Base-by-base conservation (phyloP, 345 rosid species). In the Syzygium jambos region DNA sequence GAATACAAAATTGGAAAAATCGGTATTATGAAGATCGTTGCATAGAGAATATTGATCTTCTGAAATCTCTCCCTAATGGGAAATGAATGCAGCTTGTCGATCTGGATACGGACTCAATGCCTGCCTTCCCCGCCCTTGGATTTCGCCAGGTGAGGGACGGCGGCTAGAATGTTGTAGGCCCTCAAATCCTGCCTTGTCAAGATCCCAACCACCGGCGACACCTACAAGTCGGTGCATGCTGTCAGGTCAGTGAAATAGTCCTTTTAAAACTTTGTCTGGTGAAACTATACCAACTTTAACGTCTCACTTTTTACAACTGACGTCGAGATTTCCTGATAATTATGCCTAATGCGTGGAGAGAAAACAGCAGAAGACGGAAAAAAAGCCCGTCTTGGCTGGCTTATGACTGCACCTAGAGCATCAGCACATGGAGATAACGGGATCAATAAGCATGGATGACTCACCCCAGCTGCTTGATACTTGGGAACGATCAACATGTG, bases 121-220 rank as follows among this genome's bases (percentile, higher is more conserved):
- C 57, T 25, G 90, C 89, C 90, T 92, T 77, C 93, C 90, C 90
- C 86, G 86, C 86, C 65, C 86, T 93, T 92, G 87, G 95, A 88
- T 87, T 89, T 92, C 84, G 87, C 94, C 89, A 95, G 86, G 77
- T 93, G 93, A 88, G 98, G 98, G 85, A 97, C 95, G 65, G 96
- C 97, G 51, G 88, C 88, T 91, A 94, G 89, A 89, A 95, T 95
- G 93, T 95, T 95, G 91, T 89, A 88, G 52, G 96, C 94, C 91
- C 93, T 91, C 85, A 97, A 91, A 87, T 97, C 98, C 91, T 96
- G 98, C 93, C 99, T 92, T 25, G 97, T 95, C 93, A 96, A 88
- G 90, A 97, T 93, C 57, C 99, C 98, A 7, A 94, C 85, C 34
- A 94, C 95, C 9, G 96, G 97, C 87, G 93, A 90, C 61, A 87